Base-by-base conservation (phyloP, 2,329 filamentous ascomycete genomes). In the Pestalotiopsis sp. region DNA sequence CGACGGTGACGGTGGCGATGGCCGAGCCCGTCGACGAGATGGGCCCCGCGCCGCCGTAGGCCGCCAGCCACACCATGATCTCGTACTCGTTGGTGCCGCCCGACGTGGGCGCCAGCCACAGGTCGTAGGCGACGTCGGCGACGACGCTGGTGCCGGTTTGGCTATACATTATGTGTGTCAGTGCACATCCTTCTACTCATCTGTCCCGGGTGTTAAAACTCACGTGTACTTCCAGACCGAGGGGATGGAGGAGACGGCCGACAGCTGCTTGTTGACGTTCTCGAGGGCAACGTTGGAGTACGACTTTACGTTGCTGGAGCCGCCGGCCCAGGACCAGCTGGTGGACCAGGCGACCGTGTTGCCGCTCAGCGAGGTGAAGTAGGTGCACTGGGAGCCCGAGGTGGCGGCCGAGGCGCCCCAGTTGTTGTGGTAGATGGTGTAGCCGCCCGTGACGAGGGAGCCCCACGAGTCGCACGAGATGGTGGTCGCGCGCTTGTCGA, bases 61-160 rank as follows among this genome's bases (percentile, higher is more conserved):
- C 74, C 17, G 70, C 74, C 5, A 77, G 74, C 75, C 75, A 76
- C 61, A 76, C 66, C 75, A 77, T 91, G 75, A 91, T 83, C 78
- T 91, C 89, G 75, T 88, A 90, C 73, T 87, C 81, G n/a, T 83
- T 75, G 57, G 81, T 83, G 27, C 77, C 78, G 13, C 83, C 79
- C 17, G 82, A 80, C 25, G 83, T 81, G 13, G 78, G 78, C 4
- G 81, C 80, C 20, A 87, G 86, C 79, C 90, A 90, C 58, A 90
- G 75, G 75, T 90, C 87, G 75, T 89, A 90, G 31, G 87, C 81
- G 9, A 91, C 88, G 74, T 90, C 82, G 60, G 86, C 85, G 56
- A 88, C 80, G 58, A 89, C 75, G 70, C 75, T 72, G 66, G 76
- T 80, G 70, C 85, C 86, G 11, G 81, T 82, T 78, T 89, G 87